phyloP scores from a whole-genome alignment of 345 rosid species.

The Eucalyptus coolabah region DNA sequence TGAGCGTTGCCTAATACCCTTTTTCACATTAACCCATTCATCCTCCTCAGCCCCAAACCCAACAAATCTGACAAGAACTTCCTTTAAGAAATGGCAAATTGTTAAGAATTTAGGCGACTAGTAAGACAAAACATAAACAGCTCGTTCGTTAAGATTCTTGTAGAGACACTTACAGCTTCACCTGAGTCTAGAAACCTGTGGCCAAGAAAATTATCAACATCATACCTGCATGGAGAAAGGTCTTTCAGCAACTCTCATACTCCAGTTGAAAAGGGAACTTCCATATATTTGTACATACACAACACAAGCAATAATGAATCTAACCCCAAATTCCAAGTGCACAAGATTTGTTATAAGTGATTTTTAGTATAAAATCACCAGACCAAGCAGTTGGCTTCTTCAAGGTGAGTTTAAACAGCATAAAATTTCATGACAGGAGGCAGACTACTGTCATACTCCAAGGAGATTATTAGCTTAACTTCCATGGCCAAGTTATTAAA shows the following conservation, averaged over 20 bases:
- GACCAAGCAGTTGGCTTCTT: neutral
- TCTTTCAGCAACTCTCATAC: neutral
- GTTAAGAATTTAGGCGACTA: neutral
- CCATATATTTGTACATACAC: neutral
- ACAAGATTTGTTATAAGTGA: neutral
- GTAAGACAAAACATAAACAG: neutral
- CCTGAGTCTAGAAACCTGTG: slow-evolving; percentile 38
- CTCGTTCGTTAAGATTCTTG: neutral
- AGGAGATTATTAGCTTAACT: neutral
- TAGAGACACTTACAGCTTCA: slow-evolving; percentile 41
- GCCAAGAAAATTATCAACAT: slow-evolving; percentile 38
- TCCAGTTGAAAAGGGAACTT: neutral
- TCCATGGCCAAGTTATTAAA: neutral
- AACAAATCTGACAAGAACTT: slow-evolving; percentile 57
- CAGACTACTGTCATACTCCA: neutral
- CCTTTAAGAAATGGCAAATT: slow-evolving; percentile 29
- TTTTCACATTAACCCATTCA: slow-evolving; percentile 53
- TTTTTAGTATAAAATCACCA: neutral
- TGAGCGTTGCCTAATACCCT: slow-evolving; percentile 42
- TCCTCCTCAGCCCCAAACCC: slow-evolving; percentile 74
- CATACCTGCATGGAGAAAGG: slow-evolving; percentile 37
- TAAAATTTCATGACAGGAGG: neutral
- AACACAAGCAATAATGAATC: neutral
- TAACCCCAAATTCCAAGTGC: neutral
- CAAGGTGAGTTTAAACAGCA: neutral